Conservation (phyloP, 345 rosid genomes). For the Heritiera fomes region DNA sequence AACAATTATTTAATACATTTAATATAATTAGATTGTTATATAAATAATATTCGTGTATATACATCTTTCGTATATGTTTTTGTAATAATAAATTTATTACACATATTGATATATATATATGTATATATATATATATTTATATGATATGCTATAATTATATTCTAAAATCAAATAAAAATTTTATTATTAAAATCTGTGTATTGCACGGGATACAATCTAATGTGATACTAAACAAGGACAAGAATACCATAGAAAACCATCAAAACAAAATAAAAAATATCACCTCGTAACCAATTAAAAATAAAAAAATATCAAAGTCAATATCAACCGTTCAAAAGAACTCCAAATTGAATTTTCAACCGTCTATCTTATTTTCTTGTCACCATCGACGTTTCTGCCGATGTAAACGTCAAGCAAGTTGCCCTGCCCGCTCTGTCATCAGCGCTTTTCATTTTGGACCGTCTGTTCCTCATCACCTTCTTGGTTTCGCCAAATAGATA, state of each 20-base stretch:
- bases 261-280: not conserved
- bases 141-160: too few species aligned
- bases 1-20: too few species aligned
- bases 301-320: not conserved
- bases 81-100: too few species aligned
- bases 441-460: slow-evolving; percentile 41
- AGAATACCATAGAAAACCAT: not conserved
- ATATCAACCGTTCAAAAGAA: slow-evolving; percentile 22
- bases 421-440: not conserved
- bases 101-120: too few species aligned
- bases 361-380: slow-evolving; percentile 11
- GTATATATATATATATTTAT: too few species aligned
- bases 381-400: not conserved
- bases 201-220: too few species aligned
- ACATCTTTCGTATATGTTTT: too few species aligned
- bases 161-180: too few species aligned
- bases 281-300: not conserved
- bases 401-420: slow-evolving; percentile 21
- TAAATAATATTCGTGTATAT: too few species aligned
- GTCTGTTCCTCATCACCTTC: slow-evolving; percentile 36
- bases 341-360: not conserved
- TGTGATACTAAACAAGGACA: slow-evolving; percentile 18
- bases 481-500: slow-evolving; percentile 2
- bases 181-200: too few species aligned
- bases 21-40: too few species aligned